Base-by-base conservation (phyloP, 2,329 filamentous ascomycete genomes). In the Trichophyton schoenleinii region DNA sequence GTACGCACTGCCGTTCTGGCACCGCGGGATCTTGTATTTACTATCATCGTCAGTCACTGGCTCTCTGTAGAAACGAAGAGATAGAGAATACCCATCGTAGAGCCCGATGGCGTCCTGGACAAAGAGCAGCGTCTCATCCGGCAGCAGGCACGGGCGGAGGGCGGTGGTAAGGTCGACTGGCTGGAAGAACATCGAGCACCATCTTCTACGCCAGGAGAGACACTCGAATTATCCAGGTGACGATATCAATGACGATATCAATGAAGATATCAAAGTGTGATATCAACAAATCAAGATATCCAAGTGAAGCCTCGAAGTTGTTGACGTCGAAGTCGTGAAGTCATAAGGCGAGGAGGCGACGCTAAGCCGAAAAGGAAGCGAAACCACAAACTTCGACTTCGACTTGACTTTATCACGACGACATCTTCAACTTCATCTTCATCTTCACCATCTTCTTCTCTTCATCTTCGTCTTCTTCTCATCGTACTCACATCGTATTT, bases 81-180 rank as follows among this genome's bases (percentile, higher is more conserved):
- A n/a, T 64, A 52, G 42, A 31, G 41, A 85, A 77, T 81, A 95
- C 91, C 94, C 94, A 81, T 97, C 90, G 78, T 99, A 99, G 64
- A 99, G 81, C 67, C 94, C 94, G 69, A 99, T 91, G 74, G 90
- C 91, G 80, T 97, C 91, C 78, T 97, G 92, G 62, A 99, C 92
- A 77, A 96, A 97, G 63, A 99, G 82, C 60, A 97, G 81, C 68
- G 89, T 88, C 82, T 99, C 94, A 80, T 96, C 94, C 70, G 90
- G 88, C 67, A 95, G 83, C 73, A 96, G 87, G 64, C 87, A 88
- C 69, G 94, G 94, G 80, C 94, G 88, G 72, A 96, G 83, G 72
- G 94, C 94, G 78, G 92, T 96, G 62, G 94, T 99, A 70, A 99
- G 84, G 77, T 99, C 92, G 74, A 97, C 83, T 69, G 88, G 85